These are phyloP conservation scores for Hysterium pulicare DNA, from an alignment of 2,329 filamentous ascomycete species.

Conservation along the genomic window DNA sequence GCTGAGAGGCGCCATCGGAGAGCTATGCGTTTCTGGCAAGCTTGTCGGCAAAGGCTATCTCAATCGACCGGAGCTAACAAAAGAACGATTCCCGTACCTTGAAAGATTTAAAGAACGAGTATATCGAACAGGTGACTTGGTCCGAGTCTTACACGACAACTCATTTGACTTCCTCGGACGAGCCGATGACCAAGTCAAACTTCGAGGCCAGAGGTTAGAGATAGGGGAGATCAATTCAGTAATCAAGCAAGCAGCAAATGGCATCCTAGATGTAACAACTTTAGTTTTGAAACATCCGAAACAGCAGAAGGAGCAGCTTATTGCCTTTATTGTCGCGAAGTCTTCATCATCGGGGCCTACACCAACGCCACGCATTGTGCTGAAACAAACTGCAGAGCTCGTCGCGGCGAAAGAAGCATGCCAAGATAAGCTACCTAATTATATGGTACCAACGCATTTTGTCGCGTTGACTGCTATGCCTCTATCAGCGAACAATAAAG, in stretches of 20 bases:
- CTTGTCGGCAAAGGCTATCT: constrained; percentile 89
- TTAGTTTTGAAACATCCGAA: constrained; percentile 69
- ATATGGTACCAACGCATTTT: constrained; percentile 90
- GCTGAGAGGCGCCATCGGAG: constrained; percentile 73
- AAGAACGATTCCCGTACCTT: constrained; percentile 70
- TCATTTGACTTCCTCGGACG: constrained; percentile 86
- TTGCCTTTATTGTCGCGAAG: constrained; percentile 62
- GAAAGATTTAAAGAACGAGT: constrained; percentile 48
- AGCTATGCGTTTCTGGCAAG: constrained; percentile 82
- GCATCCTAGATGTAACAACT: constrained; percentile 69
- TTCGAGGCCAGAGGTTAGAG: constrained; percentile 84
- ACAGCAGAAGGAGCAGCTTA: constrained; percentile 76
- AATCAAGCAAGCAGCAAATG: constrained; percentile 59
- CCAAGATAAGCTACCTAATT: constrained; percentile 65
- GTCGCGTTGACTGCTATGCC: constrained; percentile 69
- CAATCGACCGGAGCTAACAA: constrained; percentile 72
- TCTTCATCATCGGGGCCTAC: constrained; percentile 4
- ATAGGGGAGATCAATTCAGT: constrained; percentile 87
- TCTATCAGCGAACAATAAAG: constrained; percentile 85
- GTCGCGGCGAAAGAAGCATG: constrained; percentile 54
- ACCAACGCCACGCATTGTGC: constrained; percentile 12
- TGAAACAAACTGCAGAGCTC: constrained; percentile 18
- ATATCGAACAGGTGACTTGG: constrained; percentile 87
- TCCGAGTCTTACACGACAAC: constrained; percentile 73
- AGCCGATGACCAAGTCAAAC: constrained; percentile 87